These are phyloP conservation scores for Leccinum fibrillosum DNA, from an alignment of 768 basidiomycete species.

Conservation along the genomic window DNA sequence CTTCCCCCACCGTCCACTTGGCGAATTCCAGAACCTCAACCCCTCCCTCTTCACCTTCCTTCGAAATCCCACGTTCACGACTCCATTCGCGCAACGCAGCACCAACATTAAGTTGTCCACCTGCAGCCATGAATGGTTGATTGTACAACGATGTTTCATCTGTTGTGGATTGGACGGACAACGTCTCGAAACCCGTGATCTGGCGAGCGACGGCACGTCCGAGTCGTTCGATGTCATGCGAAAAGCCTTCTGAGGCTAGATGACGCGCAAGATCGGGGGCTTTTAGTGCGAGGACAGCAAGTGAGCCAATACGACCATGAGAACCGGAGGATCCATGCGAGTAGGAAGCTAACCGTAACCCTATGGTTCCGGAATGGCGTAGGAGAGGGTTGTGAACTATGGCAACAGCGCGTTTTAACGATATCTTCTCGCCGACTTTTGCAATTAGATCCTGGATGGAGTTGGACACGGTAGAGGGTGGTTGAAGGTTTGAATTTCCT, in stretches of 20 bases:
- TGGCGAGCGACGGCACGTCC: conserved; percentile 81
- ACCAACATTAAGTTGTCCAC: conserved; percentile 45
- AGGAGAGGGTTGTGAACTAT: conserved; percentile 38
- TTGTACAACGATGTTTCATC: conserved; percentile 61
- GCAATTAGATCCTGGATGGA: conserved; percentile 70
- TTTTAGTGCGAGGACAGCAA: conserved; percentile 54
- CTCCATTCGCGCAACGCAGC: conserved; percentile 52
- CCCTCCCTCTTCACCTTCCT: conserved; percentile 29
- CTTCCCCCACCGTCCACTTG: conserved; percentile 65
- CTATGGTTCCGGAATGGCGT: conserved; percentile 31
- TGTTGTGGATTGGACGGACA: conserved; percentile 37
- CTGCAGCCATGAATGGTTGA: conserved; percentile 73
- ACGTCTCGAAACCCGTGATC: conserved; percentile 78
- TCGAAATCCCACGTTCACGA: conserved; percentile 41
- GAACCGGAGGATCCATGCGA: conserved; percentile 53
- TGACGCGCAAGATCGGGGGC: conserved; percentile 44
- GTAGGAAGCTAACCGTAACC: conserved; percentile 54
- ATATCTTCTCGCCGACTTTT: conserved; percentile 78
- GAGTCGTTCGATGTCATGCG: conserved; percentile 55
- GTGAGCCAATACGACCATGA: conserved; percentile 58
- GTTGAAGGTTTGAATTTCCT: conserved; percentile 26
- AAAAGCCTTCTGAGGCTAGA: conserved; percentile 47
- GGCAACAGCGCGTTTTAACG: conserved; percentile 55
- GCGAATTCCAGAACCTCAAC: conserved; percentile 48
- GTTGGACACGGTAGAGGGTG: conserved; percentile 49